phyloP scores from a whole-genome alignment of 2,329 filamentous ascomycete species.

The Cyphellophora attinorum region DNA sequence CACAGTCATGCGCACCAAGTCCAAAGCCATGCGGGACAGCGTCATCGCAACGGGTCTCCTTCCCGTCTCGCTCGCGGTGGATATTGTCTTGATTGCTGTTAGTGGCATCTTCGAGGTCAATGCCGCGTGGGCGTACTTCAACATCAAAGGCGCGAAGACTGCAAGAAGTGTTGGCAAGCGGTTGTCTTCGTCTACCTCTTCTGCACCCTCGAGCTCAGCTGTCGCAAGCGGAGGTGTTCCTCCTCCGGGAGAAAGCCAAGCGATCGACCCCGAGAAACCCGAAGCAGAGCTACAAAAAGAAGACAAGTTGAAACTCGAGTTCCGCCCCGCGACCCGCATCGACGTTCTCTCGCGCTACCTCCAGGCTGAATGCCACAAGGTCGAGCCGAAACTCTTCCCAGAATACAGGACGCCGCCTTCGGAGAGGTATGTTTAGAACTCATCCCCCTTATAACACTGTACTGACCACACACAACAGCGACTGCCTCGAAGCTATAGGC shows the following conservation, averaged over 20 bases:
- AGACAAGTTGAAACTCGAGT: constrained; percentile 25
- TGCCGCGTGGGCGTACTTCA: constrained; percentile 22
- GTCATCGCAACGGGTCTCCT: constrained; percentile 33
- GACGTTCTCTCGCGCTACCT: constrained; percentile 30
- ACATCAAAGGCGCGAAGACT: constrained; percentile 30
- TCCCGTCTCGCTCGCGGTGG: constrained; percentile 21
- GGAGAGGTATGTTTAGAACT: constrained; percentile 19
- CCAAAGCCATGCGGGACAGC: constrained; percentile 31
- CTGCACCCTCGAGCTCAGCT: not conserved
- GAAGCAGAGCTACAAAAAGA: constrained; percentile 17
- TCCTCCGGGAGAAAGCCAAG: too few relatives aligned
- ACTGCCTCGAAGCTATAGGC: constrained; percentile 33
- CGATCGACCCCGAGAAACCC: constrained; percentile 1
- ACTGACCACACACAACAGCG: constrained; percentile 4
- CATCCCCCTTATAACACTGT: not conserved
- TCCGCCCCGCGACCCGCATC: constrained; percentile 26
- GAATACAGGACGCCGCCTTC: constrained; percentile 22
- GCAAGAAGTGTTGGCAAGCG: constrained; percentile 30
- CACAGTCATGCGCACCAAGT: constrained; percentile 31
- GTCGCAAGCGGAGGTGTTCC: too few relatives aligned
- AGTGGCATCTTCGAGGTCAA: constrained; percentile 24
- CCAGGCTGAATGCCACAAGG: constrained; percentile 28
- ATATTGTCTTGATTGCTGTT: constrained; percentile 18
- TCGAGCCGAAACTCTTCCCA: constrained; percentile 26
- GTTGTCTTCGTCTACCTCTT: constrained; percentile 14